Percentiles rank a stretch among this genome's conserved stretches.
Conservation (phyloP, 2,329 filamentous ascomycete species). For the Alternaria angustiovoidea region DNA sequence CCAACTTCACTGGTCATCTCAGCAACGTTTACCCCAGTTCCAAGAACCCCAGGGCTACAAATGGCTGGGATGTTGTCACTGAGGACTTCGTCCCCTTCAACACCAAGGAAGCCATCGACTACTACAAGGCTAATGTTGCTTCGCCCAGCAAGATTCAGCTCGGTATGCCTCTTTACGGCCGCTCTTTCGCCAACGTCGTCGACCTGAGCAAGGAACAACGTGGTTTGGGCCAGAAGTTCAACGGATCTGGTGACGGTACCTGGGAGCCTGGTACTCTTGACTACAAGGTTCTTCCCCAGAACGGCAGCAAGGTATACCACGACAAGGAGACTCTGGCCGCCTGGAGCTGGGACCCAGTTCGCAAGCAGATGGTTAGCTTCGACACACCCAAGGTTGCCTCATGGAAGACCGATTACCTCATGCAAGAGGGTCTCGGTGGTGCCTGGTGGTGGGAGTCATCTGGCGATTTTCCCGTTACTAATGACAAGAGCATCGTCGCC, state of each 20-base stretch:
- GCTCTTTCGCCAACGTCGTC: conserved; percentile 35
- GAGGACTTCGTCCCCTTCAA: conserved; percentile 27
- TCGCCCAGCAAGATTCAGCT: conserved; percentile 35
- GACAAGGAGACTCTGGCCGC: conserved; percentile 30
- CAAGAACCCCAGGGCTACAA: conserved; percentile 28
- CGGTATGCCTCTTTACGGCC: conserved; percentile 44
- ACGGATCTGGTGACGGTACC: conserved; percentile 34
- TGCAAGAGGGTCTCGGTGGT: conserved; percentile 36
- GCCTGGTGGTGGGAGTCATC: conserved; percentile 45
- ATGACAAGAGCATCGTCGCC: conserved; percentile 31
- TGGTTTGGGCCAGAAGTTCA: conserved; percentile 55
- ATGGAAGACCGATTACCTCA: conserved; percentile 37
- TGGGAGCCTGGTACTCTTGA: conserved; percentile 39
- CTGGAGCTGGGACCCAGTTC: conserved; percentile 34
- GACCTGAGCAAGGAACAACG: conserved; percentile 48
- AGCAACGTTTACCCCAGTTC: conserved; percentile 38
- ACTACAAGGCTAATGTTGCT: conserved; percentile 34
- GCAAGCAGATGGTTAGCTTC: conserved; percentile 33
- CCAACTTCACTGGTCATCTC: conserved; percentile 65
- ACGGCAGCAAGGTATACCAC: conserved; percentile 29
- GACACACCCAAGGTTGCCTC: conserved; percentile 36
- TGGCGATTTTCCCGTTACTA: conserved; percentile 24
- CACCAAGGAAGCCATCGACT: conserved; percentile 35
- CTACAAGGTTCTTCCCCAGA: conserved; percentile 38
- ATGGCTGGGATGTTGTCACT: conserved; percentile 20